Evolutionary conservation across 352 stramenopile species (phyloP).

Genomic region (Phytophthora constricta): DNA sequence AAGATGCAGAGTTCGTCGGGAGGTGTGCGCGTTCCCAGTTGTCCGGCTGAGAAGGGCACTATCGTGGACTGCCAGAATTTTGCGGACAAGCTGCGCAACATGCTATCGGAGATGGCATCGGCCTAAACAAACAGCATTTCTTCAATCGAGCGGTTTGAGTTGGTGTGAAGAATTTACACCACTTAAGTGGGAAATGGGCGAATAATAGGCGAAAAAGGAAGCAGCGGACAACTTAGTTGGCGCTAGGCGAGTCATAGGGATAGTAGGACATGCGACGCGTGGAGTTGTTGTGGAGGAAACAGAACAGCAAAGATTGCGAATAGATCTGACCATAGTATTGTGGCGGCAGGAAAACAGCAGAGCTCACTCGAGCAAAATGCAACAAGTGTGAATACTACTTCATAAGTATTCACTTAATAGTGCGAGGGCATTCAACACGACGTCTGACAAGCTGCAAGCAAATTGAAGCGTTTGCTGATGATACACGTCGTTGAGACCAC

Average conservation of each 20-base stretch:
- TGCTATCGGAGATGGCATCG: conserved; percentile 88
- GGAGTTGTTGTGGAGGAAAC: conserved; percentile 16
- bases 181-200: too few species aligned
- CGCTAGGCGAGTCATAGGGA: conserved; percentile 15
- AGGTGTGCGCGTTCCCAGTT: conserved; percentile 81
- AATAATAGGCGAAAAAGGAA: conserved; percentile 1
- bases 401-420: too few species aligned
- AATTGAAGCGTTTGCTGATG: too few species aligned
- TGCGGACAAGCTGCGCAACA: conserved; percentile 83
- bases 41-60: conserved; percentile 71
- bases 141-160: not conserved
- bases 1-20: conserved; percentile 85
- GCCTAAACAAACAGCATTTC: conserved; percentile 42
- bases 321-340: conserved; percentile 37
- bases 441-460: too few species aligned
- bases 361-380: conserved; percentile 7
- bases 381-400: too few species aligned
- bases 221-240: too few species aligned
- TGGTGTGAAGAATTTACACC: not conserved
- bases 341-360: not conserved
- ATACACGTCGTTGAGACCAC: too few species aligned
- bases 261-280: conserved; percentile 33
- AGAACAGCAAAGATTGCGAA: conserved; percentile 7
- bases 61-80: conserved; percentile 80
- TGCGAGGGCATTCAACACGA: too few species aligned